Base-by-base conservation (phyloP, 495 filamentous ascomycete genomes). In the Hypoxylon trugodes region DNA sequence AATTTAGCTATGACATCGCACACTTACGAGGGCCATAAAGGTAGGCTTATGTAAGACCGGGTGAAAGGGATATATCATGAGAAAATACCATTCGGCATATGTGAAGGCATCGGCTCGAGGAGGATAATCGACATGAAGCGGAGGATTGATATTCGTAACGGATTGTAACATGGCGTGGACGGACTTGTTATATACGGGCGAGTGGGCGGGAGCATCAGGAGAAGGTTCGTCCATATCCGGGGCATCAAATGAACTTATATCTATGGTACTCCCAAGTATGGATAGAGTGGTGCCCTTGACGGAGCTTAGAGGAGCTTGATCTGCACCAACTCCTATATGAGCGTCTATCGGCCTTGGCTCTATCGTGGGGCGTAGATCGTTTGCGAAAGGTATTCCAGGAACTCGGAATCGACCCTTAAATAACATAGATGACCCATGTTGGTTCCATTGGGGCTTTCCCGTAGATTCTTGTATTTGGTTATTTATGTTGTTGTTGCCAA, bases 201-300 rank as follows among this genome's bases (percentile, higher is more conserved):
- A 65, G 10, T 74, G 69, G 37, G 64, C 67, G 4, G 75, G 66
- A 15, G 76, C 71, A 12, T 78, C 74, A 1, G 79, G 73, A 33
- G 77, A 73, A 2, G 83, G 81, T 63, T 89, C 86, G 57, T 89
- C 87, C 67, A 86, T 80, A 40, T 89, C 86, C 0, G 80, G 77
- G 0, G 84, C 84, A 24, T 86, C 81, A 66, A 91, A 89, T 32
- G 89, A 86, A 2, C 89, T 84, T 19, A 93, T 78, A 69, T 93
- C 88, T 61, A 94, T 90, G 46, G 89, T 86, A 61, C 89, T 86
- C 15, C 90, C 90, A 37, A 93, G 83, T 41, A 94, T 83, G 1
- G 87, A 86, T 43, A 94, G 75, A 0, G 86, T 84, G 1, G 88
- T 91, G 6, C 87, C 90, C 66, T 89, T 88, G 66, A 92, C 88